Conservation (phyloP, 1,284 basidiomycete species). For the Malassezia pachydermatis region DNA sequence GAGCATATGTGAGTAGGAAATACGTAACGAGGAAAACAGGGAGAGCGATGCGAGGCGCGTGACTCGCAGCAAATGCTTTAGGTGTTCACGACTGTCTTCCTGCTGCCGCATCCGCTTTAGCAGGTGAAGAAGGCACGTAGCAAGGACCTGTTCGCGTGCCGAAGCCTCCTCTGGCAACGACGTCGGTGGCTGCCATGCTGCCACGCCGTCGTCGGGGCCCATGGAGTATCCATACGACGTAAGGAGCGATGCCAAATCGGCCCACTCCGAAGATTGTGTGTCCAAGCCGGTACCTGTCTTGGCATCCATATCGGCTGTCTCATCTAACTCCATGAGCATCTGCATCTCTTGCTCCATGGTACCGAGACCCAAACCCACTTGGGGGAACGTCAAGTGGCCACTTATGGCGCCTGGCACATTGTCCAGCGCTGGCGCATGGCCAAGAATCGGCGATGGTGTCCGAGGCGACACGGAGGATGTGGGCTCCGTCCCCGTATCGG, state of each 20-base stretch:
- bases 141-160: background rate
- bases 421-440: constrained; percentile 15
- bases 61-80: constrained; percentile 9
- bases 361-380: constrained; percentile 31
- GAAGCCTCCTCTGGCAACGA: background rate
- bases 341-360: constrained; percentile 36
- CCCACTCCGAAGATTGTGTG: constrained; percentile 17
- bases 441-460: constrained; percentile 41
- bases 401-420: no score
- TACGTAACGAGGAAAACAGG: constrained; percentile 34
- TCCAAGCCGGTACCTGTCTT: background rate
- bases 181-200: background rate
- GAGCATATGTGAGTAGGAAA: constrained; percentile 34
- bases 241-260: constrained; percentile 18
- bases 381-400: constrained; percentile 38
- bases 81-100: constrained; percentile 1
- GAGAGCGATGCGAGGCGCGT: constrained; percentile 41
- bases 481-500: background rate
- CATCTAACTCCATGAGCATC: constrained; percentile 29
- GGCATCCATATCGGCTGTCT: constrained; percentile 7
- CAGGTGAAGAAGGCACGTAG: background rate
- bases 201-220: background rate
- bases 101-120: constrained; percentile 10
- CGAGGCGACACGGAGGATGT: constrained; percentile 16
- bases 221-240: background rate